phyloP scores from a whole-genome alignment of 805 yeast genomes.

The Suhomyces kilbournensis region DNA sequence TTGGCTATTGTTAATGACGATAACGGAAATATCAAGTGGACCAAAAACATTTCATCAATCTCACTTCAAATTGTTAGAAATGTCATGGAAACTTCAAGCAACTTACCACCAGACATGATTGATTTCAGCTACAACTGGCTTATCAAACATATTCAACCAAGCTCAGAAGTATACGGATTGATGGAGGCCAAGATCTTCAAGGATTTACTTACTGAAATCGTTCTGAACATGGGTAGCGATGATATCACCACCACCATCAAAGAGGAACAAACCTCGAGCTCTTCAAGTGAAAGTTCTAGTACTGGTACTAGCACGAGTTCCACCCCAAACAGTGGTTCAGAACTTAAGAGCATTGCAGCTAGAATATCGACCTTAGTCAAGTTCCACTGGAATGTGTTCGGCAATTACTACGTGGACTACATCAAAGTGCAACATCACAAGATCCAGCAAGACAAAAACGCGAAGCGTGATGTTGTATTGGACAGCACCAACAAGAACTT shows the following conservation, averaged over 20 bases:
- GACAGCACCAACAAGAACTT: slow-evolving; percentile 6
- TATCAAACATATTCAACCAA: slow-evolving; percentile 81
- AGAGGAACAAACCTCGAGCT: background rate
- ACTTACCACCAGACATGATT: slow-evolving; percentile 39
- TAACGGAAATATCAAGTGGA: slow-evolving; percentile 87
- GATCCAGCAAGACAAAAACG: slow-evolving; percentile 14
- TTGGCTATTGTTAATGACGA: slow-evolving; percentile 79
- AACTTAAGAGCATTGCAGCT: slow-evolving; percentile 54
- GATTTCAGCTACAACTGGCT: slow-evolving; percentile 77
- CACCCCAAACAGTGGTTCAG: slow-evolving; percentile 29
- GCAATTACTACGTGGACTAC: slow-evolving; percentile 56
- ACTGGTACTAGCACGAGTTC: slow-evolving; percentile 3
- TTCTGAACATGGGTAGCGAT: slow-evolving; percentile 13
- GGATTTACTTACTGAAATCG: slow-evolving; percentile 41
- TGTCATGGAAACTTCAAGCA: slow-evolving; percentile 20
- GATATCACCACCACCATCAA: background rate
- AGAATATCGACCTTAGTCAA: slow-evolving; percentile 64
- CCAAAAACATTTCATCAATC: slow-evolving; percentile 70
- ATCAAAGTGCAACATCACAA: slow-evolving; percentile 15
- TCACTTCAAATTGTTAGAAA: slow-evolving; percentile 62
- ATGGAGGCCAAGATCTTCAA: slow-evolving; percentile 66
- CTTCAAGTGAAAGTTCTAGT: slow-evolving; percentile 1
- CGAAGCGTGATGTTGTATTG: slow-evolving; percentile 10
- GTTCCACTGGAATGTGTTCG: slow-evolving; percentile 84
- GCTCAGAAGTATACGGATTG: slow-evolving; percentile 69